phyloP scores from a whole-genome alignment of 2,329 filamentous ascomycete species.

The Xylaria sp. region DNA sequence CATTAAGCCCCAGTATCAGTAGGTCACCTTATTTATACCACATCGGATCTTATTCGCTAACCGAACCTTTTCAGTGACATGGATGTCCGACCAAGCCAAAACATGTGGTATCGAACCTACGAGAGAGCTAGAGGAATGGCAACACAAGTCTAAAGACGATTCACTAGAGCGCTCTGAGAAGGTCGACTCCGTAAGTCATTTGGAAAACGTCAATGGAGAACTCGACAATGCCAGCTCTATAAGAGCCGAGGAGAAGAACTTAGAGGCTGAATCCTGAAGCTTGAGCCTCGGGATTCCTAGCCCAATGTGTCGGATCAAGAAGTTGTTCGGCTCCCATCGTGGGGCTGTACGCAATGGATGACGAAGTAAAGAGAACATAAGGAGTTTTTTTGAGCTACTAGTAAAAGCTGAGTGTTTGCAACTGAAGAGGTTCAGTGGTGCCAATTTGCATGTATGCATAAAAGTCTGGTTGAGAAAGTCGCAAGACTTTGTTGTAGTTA shows the following conservation, averaged over 20 bases:
- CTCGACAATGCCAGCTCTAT: background rate
- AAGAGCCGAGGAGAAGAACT: slow-evolving; percentile 5
- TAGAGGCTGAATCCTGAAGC: slow-evolving; percentile 1
- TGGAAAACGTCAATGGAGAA: background rate
- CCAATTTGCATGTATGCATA: background rate
- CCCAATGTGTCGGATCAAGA: background rate
- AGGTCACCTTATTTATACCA: slow-evolving; percentile 19
- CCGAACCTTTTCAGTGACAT: slow-evolving; percentile 28
- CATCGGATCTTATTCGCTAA: background rate
- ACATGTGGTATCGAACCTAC: slow-evolving; percentile 41
- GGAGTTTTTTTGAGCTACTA: background rate
- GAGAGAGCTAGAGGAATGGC: slow-evolving; percentile 42
- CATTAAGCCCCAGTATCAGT: slow-evolving; percentile 33
- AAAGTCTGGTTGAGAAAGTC: background rate
- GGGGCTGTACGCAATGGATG: background rate
- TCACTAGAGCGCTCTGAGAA: background rate
- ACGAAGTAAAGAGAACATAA: background rate
- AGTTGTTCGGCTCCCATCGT: background rate
- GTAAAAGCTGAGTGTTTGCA: background rate
- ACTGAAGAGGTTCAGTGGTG: background rate
- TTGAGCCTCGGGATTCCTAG: background rate
- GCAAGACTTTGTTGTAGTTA: background rate
- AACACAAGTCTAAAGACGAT: slow-evolving; percentile 36
- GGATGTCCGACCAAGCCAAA: slow-evolving; percentile 40
- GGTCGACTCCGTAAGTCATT: background rate